A percentile compares a stretch with the other conserved stretches of the same genome.
Evolutionary conservation across 1,139 yeast genomes (phyloP).

Genomic region (Petasospora rhodanensis): DNA sequence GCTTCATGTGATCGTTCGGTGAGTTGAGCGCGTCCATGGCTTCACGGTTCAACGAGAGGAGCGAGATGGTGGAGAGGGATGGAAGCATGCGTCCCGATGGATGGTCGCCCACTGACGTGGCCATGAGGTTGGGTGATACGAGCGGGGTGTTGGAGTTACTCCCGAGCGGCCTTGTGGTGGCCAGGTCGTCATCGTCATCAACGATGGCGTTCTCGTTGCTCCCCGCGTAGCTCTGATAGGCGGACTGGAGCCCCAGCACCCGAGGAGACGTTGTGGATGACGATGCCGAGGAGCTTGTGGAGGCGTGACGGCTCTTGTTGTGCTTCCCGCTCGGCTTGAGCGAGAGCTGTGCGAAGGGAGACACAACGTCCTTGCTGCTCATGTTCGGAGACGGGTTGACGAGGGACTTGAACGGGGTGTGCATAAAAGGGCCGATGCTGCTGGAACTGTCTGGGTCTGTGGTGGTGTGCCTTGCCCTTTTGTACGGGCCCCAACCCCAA

Average conservation of each 20-base stretch:
- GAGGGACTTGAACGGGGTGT: too few species aligned
- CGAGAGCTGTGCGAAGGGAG: conserved; percentile 8
- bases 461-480: too few species aligned
- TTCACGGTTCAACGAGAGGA: conserved; percentile 20
- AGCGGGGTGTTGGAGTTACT: conserved; percentile 3
- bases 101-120: conserved; percentile 18
- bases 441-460: too few species aligned
- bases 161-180: too few species aligned
- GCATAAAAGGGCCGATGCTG: too few species aligned
- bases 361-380: conserved; percentile 6
- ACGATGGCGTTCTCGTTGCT: conserved; percentile 15
- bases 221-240: conserved; percentile 2
- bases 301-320: conserved; percentile 8
- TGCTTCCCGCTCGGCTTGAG: conserved; percentile 1
- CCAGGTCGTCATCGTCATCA: conserved; percentile 17
- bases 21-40: conserved; percentile 2
- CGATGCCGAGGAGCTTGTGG: conserved; percentile 7
- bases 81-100: conserved; percentile 12
- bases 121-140: conserved; percentile 21
- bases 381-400: too few species aligned
- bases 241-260: not conserved
- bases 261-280: conserved; percentile 4
- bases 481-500: too few species aligned
- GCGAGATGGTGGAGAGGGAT: conserved; percentile 21
- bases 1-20: conserved; percentile 8